These are phyloP conservation scores for Malus hybrid DNA, from an alignment of 331 rosid species.

Conservation along the genomic window DNA sequence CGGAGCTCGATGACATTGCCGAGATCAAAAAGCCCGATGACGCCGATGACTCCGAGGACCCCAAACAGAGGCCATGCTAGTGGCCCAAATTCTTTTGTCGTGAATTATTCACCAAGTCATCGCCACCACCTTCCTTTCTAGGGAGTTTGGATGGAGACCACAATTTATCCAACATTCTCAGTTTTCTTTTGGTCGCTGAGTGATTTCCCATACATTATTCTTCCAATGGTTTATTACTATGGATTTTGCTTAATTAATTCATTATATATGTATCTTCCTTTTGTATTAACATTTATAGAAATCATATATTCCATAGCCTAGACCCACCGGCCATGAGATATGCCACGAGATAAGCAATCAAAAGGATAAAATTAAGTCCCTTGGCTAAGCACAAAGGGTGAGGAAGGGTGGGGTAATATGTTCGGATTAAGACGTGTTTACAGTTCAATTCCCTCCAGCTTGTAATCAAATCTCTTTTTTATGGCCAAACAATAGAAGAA, in stretches of 20 bases:
- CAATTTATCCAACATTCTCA: background rate
- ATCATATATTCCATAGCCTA: background rate
- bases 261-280: background rate
- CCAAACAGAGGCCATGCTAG: slow-evolving; percentile 17
- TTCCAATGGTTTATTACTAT: background rate
- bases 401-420: too few species aligned
- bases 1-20: slow-evolving; percentile 6
- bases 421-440: too few species aligned
- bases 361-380: too few species aligned
- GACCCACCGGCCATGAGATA: background rate
- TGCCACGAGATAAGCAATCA: background rate
- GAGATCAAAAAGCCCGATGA: slow-evolving; percentile 27
- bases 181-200: background rate
- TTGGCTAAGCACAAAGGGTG: too few species aligned
- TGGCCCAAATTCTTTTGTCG: slow-evolving; percentile 37
- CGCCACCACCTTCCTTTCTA: slow-evolving; percentile 59
- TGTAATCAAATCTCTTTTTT: too few species aligned
- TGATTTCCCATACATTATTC: background rate
- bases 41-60: slow-evolving; percentile 20
- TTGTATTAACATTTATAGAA: background rate
- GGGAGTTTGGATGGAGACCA: background rate
- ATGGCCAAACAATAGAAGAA: background rate
- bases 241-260: background rate
- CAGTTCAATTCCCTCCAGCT: too few species aligned
- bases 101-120: slow-evolving; percentile 29